Conservation (phyloP, 2,329 filamentous ascomycete genomes). For the Paracoccidioides brasiliensis region DNA sequence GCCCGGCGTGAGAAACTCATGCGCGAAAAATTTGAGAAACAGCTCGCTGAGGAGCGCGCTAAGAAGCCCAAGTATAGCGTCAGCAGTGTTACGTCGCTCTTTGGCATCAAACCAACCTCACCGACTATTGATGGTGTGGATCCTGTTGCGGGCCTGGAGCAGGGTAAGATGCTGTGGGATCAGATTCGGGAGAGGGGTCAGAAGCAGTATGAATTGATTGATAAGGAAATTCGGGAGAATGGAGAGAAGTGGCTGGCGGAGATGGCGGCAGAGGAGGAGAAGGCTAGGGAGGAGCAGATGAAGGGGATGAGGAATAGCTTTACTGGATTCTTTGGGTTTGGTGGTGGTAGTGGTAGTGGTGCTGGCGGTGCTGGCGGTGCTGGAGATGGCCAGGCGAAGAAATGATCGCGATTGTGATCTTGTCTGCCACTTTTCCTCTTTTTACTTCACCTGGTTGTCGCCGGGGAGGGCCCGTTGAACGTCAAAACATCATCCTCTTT, state of each 20-base stretch:
- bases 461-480: not conserved
- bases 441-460: not conserved
- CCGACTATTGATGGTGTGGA: constrained; percentile 49
- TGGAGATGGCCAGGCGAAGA: not conserved
- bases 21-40: constrained; percentile 70
- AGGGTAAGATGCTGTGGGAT: constrained; percentile 96
- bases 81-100: constrained; percentile 53
- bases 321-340: constrained; percentile 40
- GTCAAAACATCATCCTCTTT: no score
- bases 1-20: constrained; percentile 75
- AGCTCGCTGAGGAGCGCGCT: constrained; percentile 55
- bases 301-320: constrained; percentile 79
- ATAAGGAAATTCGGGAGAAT: constrained; percentile 83
- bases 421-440: not conserved
- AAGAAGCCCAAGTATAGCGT: constrained; percentile 50
- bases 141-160: constrained; percentile 62
- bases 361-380: no score
- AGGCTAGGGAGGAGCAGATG: constrained; percentile 79
- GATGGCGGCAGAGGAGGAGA: constrained; percentile 77
- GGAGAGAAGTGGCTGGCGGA: constrained; percentile 94
- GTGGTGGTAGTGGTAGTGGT: constrained; percentile 3
- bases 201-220: constrained; percentile 76
- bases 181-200: constrained; percentile 84
- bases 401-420: not conserved
- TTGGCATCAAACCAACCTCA: constrained; percentile 63